Evolutionary conservation across 306 rosid genomes (phyloP).

Genomic region (Prunus campanulata): DNA sequence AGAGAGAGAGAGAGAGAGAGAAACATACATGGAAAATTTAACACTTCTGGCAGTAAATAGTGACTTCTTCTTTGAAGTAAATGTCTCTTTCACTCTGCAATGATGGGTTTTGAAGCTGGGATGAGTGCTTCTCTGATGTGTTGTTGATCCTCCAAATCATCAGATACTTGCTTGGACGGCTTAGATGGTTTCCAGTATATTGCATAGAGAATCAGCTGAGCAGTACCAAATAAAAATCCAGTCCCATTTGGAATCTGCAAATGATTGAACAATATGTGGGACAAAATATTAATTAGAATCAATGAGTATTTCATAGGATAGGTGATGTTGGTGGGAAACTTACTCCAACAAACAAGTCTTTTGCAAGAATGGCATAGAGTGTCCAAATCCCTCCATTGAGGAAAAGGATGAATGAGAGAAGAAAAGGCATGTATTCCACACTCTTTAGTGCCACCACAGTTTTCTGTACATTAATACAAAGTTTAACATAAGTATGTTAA

Average conservation of each 20-base stretch:
- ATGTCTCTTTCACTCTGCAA: neutral
- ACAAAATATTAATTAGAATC: neutral
- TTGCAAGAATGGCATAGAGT: slow-evolving; percentile 26
- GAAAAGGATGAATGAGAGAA: slow-evolving; percentile 31
- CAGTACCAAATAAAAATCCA: slow-evolving; percentile 30
- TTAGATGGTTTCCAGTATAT: slow-evolving; percentile 31
- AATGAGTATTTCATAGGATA: neutral
- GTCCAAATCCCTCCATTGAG: slow-evolving; percentile 37
- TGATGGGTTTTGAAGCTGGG: neutral
- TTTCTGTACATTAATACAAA: slow-evolving; percentile 16
- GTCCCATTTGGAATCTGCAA: slow-evolving; percentile 36
- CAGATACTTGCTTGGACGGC: slow-evolving; percentile 9
- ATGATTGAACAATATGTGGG: neutral
- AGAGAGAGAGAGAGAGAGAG: too few species aligned
- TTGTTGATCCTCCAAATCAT: slow-evolving; percentile 19
- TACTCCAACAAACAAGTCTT: slow-evolving; percentile 38
- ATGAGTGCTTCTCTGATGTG: slow-evolving; percentile 17
- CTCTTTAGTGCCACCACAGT: slow-evolving; percentile 28
- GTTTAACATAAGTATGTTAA: neutral
- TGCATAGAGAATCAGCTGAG: slow-evolving; percentile 32
- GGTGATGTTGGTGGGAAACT: slow-evolving; percentile 7
- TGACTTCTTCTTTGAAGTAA: neutral
- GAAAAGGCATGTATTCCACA: slow-evolving; percentile 38
- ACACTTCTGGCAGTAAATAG: neutral
- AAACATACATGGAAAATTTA: neutral